phyloP scores from a whole-genome alignment of 257 asterid species.

The Solanum phureja region DNA sequence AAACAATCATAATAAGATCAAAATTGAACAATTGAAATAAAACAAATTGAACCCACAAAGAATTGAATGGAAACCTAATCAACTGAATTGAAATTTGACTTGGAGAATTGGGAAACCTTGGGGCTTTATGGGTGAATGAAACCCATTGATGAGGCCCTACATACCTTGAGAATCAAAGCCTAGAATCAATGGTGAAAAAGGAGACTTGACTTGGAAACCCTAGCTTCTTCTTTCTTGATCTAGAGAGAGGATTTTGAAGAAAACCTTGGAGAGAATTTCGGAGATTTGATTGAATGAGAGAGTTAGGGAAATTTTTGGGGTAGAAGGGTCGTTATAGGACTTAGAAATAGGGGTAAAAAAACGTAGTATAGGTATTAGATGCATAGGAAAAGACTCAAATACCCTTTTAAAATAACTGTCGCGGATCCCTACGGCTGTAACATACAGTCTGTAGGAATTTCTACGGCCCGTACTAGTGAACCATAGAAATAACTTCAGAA shows the following conservation, averaged over 20 bases:
- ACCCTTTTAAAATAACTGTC: neutral
- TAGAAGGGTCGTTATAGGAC: neutral
- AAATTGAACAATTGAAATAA: neutral
- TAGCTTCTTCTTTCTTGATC: neutral
- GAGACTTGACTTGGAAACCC: neutral
- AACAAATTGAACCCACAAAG: neutral
- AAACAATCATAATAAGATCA: neutral
- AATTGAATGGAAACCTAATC: too few relatives aligned
- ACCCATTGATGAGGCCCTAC: neutral
- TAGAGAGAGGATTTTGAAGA: neutral
- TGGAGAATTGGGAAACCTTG: neutral
- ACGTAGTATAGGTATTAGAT: too few relatives aligned
- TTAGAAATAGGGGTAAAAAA: neutral
- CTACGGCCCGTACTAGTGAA: too few relatives aligned
- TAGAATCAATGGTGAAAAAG: neutral
- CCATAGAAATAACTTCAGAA: too few relatives aligned
- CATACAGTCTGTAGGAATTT: neutral
- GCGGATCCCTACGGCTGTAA: neutral
- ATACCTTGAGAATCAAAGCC: neutral
- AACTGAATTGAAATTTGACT: too few relatives aligned
- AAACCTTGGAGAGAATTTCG: neutral
- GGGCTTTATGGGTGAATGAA: neutral
- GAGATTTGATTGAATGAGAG: neutral
- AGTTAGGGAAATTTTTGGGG: neutral
- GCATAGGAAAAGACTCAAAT: neutral